Percentiles rank a stretch among this genome's conserved stretches.
Conservation (phyloP, 495 filamentous ascomycete genomes). For the Aspergillus sclerotioniger region DNA sequence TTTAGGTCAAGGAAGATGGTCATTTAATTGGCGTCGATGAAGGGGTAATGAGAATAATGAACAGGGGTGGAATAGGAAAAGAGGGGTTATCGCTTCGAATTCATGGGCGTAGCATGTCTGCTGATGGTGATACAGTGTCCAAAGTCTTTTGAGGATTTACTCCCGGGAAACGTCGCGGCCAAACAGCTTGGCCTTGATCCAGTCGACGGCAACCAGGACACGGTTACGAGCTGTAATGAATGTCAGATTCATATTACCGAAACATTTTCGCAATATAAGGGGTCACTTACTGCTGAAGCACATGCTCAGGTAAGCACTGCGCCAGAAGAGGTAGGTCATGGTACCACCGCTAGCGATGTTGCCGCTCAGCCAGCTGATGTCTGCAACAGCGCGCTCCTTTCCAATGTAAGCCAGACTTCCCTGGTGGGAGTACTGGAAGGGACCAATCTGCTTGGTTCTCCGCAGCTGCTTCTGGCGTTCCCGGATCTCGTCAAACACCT, state of each 20-base stretch:
- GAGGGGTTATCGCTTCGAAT: conserved; percentile 17
- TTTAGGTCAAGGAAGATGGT: conserved; percentile 7
- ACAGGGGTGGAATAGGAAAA: conserved; percentile 10
- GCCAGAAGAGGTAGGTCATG: conserved; percentile 90
- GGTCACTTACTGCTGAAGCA: conserved; percentile 89
- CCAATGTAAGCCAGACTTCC: conserved; percentile 97
- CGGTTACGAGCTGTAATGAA: conserved; percentile 71
- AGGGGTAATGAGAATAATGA: conserved; percentile 13
- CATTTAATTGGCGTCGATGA: conserved; percentile 18
- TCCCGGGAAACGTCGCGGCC: conserved; percentile 94
- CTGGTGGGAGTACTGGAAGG: conserved; percentile 98
- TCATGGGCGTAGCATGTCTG: conserved; percentile 21
- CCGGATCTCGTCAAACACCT: conserved; percentile 70
- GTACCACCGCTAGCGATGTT: conserved; percentile 86
- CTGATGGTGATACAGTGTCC: conserved; percentile 18
- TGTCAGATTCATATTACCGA: conserved; percentile 15
- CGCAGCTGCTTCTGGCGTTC: conserved; percentile 79
- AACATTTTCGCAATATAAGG: background rate
- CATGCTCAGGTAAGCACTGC: conserved; percentile 97
- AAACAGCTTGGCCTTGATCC: conserved; percentile 93
- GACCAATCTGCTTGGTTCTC: conserved; percentile 87
- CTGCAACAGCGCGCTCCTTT: conserved; percentile 94
- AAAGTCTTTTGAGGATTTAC: conserved; percentile 45
- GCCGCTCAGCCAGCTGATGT: conserved; percentile 96
- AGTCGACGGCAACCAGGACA: conserved; percentile 87